A percentile compares a stretch with the other conserved stretches of the same genome.
phyloP scores from a whole-genome alignment of 345 rosid genomes.

The Euphorbia tirucalli region DNA sequence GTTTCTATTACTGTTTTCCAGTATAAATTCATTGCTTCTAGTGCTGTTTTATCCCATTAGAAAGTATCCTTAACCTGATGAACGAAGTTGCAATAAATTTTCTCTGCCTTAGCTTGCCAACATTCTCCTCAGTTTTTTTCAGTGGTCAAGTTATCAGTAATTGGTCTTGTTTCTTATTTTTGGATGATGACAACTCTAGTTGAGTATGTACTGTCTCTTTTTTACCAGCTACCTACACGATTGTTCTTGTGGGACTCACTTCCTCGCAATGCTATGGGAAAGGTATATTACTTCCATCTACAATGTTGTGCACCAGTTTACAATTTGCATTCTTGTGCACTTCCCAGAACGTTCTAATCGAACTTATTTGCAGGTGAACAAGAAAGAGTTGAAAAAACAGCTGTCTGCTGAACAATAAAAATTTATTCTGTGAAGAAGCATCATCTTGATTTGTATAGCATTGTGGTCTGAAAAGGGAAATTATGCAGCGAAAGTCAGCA shows the following conservation, averaged over 20 bases:
- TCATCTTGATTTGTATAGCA: background rate
- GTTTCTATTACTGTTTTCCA: background rate
- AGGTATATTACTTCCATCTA: conserved; percentile 43
- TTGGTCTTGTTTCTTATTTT: background rate
- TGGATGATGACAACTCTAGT: background rate
- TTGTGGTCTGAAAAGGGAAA: background rate
- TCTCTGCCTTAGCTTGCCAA: background rate
- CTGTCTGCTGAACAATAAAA: conserved; percentile 41
- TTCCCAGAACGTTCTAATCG: background rate
- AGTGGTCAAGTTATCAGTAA: too few relatives aligned
- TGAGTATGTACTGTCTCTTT: conserved; percentile 3
- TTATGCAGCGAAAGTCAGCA: background rate
- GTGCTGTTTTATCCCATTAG: background rate
- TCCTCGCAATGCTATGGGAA: conserved; percentile 99
- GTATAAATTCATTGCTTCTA: background rate
- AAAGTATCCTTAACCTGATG: background rate
- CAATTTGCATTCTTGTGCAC: background rate
- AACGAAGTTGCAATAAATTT: conserved; percentile 9
- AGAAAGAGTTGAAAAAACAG: conserved; percentile 77
- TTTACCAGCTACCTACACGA: conserved; percentile 72
- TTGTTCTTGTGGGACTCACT: conserved; percentile 79
- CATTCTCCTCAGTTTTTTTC: background rate
- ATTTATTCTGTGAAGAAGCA: background rate
- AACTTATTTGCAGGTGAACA: conserved; percentile 61
- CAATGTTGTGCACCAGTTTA: background rate